Evolutionary conservation across 495 filamentous ascomycete genomes (phyloP).

Genomic region (Neurospora sp.): DNA sequence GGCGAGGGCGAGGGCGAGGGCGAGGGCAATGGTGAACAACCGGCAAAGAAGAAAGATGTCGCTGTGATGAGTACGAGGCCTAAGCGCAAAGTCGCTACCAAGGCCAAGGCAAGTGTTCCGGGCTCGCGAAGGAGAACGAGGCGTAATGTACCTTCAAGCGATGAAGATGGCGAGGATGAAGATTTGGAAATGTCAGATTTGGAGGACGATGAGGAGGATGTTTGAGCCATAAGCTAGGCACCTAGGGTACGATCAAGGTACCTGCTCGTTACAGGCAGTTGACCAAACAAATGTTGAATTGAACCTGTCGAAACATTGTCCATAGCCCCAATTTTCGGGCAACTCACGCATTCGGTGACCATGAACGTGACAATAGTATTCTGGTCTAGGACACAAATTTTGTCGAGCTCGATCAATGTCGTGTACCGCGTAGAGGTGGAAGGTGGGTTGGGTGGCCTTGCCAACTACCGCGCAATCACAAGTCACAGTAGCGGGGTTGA

Average conservation of each 20-base stretch:
- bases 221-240: neutral
- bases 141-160: conserved; percentile 8
- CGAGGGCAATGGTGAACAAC: neutral
- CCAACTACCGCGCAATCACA: neutral
- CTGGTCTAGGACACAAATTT: too few relatives aligned
- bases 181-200: neutral
- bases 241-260: neutral
- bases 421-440: too few relatives aligned
- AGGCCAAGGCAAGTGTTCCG: conserved; percentile 1
- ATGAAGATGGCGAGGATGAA: conserved; percentile 12
- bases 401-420: too few relatives aligned
- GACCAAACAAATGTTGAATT: too few relatives aligned
- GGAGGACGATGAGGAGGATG: neutral
- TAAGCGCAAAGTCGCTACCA: conserved; percentile 8
- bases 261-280: neutral
- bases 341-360: too few relatives aligned
- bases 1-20: conserved; percentile 7
- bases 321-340: too few relatives aligned
- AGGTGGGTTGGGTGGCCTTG: neutral
- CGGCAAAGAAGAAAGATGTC: neutral
- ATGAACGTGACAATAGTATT: too few relatives aligned
- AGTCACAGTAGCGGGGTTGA: neutral
- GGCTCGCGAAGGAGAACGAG: conserved; percentile 10
- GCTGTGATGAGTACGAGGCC: conserved; percentile 15
- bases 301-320: too few relatives aligned